phyloP scores from a whole-genome alignment of 345 rosid species.

The Gossypioides kirkii region DNA sequence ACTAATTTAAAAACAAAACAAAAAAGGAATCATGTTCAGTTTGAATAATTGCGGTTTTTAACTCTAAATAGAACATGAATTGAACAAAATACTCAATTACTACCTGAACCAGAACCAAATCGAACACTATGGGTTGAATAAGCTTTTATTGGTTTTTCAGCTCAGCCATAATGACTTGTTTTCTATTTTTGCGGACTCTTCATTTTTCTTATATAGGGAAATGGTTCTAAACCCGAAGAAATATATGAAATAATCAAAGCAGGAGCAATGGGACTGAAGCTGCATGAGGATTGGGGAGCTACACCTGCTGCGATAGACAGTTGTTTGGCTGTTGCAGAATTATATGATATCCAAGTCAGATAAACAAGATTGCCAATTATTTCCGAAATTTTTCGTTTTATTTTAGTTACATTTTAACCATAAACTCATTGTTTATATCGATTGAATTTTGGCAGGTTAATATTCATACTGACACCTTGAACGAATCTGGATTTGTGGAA shows the following conservation, averaged over 20 bases:
- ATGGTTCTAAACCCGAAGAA: slow-evolving; percentile 67
- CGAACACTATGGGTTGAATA: too few relatives aligned
- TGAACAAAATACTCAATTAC: too few relatives aligned
- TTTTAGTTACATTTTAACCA: slow-evolving; percentile 2
- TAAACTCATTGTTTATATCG: not conserved
- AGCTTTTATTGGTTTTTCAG: too few relatives aligned
- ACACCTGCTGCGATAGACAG: slow-evolving; percentile 94
- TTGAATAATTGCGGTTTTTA: not conserved
- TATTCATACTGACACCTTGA: slow-evolving; percentile 93
- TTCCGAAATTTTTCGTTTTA: not conserved
- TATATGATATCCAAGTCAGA: slow-evolving; percentile 67
- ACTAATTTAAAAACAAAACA: not conserved
- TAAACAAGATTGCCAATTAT: not conserved
- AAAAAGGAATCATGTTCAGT: not conserved
- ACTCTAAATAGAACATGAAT: not conserved
- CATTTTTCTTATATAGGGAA: slow-evolving; percentile 49
- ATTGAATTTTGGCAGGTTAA: slow-evolving; percentile 57
- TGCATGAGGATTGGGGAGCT: slow-evolving; percentile 99
- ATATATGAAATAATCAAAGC: slow-evolving; percentile 72
- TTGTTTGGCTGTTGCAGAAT: slow-evolving; percentile 78
- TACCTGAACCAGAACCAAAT: too few relatives aligned
- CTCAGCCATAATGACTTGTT: too few relatives aligned
- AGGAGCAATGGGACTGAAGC: slow-evolving; percentile 97
- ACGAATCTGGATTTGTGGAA: slow-evolving; percentile 96
- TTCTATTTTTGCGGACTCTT: too few relatives aligned